Base-by-base conservation (phyloP, 2,329 filamentous ascomycete species). In the Exophiala spinifera region DNA sequence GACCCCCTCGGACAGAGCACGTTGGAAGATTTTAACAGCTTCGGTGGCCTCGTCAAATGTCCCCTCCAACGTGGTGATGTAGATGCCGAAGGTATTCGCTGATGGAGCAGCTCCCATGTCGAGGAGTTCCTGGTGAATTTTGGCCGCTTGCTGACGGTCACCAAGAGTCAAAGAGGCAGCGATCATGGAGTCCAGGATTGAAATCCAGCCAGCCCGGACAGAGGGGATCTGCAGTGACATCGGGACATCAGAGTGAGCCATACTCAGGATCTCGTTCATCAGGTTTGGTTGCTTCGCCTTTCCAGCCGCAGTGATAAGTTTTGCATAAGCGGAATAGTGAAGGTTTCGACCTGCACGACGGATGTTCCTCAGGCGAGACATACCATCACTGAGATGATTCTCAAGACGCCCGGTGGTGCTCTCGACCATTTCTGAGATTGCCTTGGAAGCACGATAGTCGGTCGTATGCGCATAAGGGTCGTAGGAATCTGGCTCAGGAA, bases 11-110 rank as follows among this genome's bases (percentile, higher is more conserved):
- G 87, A 78, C 76, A 95, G 91, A 55, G 94, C 91, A 53, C 91
- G 89, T 66, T 94, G 86, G 79, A 99, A 99, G 71, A 99, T 96
- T 75, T 95, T 95, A 68, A 97, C 87, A 52, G 94, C 94, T 71
- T 97, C 94, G 7, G 91, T 91, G 10, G 94, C 94, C 72, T 99
- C 94, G 66, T 99, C 94, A 62, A 96, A 97, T 0, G 91, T 97
- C 68, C 96, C 92, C 77, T 97, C 96, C 58, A 99, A 79, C 1
- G 92, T 97, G n/a, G 95, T 97, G 74, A 99, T 99, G 79, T 97
- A 99, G 15, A 99, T 82, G 56, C 94, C 94, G 64, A 95, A 99
- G 0, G 94, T 99, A 77, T 99, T 99, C 40, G 94, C 94, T 2
- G 92, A 95, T 14, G 94, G 94, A 8, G 91, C 87, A 56, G 88